phyloP scores from a whole-genome alignment of 2,329 filamentous ascomycete species.

The Phyllosticta capitalensis region DNA sequence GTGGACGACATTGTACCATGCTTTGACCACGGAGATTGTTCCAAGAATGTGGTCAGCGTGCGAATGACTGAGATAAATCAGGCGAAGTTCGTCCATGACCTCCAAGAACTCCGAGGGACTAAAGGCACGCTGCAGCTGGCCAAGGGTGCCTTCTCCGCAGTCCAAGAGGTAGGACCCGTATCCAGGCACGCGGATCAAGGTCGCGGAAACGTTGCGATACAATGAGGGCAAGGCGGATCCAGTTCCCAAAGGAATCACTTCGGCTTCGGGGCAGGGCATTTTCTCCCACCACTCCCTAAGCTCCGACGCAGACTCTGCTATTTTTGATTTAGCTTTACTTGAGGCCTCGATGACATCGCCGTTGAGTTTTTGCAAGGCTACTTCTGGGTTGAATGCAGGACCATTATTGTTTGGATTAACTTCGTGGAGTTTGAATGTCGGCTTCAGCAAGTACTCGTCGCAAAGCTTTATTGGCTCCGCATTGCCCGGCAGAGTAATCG shows the following conservation, averaged over 20 bases:
- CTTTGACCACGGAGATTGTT: constrained; percentile 66
- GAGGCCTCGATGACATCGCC: constrained; percentile 47
- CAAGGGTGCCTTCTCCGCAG: constrained; percentile 84
- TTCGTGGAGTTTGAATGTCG: constrained; percentile 30
- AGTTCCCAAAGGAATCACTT: constrained; percentile 81
- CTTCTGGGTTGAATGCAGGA: constrained; percentile 24
- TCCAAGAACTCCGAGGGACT: constrained; percentile 52
- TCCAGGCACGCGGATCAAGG: constrained; percentile 72
- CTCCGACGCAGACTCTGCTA: constrained; percentile 28
- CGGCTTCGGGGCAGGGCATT: constrained; percentile 64
- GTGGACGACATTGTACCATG: constrained; percentile 60
- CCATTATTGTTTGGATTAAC: constrained; percentile 17
- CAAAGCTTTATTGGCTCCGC: neutral
- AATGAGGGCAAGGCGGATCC: constrained; percentile 85
- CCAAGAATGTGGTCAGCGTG: constrained; percentile 96
- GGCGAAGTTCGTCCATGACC: constrained; percentile 68
- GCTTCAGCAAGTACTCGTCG: constrained; percentile 31
- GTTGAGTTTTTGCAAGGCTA: constrained; percentile 32
- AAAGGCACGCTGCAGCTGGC: constrained; percentile 71
- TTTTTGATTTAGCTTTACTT: constrained; percentile 28
- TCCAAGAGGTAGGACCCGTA: constrained; percentile 86
- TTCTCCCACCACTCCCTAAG: constrained; percentile 51
- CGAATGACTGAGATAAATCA: constrained; percentile 88
- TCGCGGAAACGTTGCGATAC: constrained; percentile 90
- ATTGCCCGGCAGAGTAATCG: constrained; percentile 12